Evolutionary conservation across 352 stramenopile genomes (phyloP), one percentile per base, ranked within the genome.

Genomic region (Globisporangium okanoganense): DNA sequence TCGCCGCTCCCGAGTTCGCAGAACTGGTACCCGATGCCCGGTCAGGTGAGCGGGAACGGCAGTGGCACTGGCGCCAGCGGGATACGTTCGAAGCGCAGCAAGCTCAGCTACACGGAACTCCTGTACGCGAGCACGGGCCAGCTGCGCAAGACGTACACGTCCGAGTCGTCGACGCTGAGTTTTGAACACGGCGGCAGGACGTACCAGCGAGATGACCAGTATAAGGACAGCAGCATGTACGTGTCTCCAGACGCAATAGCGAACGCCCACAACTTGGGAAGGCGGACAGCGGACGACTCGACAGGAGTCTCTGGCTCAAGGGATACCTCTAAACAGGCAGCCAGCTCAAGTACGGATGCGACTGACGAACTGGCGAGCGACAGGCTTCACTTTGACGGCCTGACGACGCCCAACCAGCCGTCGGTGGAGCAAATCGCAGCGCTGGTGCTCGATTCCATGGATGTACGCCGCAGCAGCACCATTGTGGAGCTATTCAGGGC

Each of bases 201-300:
- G 31, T 93, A 92, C 40, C 61, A 87, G 10, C 78, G 85, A 38
- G 85, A 95, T 56, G 83, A 84, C 27, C 82, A 91, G 64, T 95
- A 95, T 64, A 87, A 85, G 41, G 61, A 78, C 12, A 95, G 85
- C 61, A 89, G 82, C 50, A 88, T 95, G 73, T 95, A 95, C 29
- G 67, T 87, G 36, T 84, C 80, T 9, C 79, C 78, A 5, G 73
- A 73, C 38, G 67, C 70, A 9, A 72, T 72, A 12, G 49, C 56
- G 13, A 67, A 62, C 3, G 57, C 68, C 27, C 55, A 27, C 43
- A 44, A 14, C n/a, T 3, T 5, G 7, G 7, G n/a, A 13, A 56
- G 41, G 25, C 40, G n/a, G 16, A 24, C 24, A 52, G 40, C 18
- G 54, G 43, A 29, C 27, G 38, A 18, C 33, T n/a, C 38, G 1